phyloP scores from a whole-genome alignment of 257 asterid species.

The Solanum chiquidenum region DNA sequence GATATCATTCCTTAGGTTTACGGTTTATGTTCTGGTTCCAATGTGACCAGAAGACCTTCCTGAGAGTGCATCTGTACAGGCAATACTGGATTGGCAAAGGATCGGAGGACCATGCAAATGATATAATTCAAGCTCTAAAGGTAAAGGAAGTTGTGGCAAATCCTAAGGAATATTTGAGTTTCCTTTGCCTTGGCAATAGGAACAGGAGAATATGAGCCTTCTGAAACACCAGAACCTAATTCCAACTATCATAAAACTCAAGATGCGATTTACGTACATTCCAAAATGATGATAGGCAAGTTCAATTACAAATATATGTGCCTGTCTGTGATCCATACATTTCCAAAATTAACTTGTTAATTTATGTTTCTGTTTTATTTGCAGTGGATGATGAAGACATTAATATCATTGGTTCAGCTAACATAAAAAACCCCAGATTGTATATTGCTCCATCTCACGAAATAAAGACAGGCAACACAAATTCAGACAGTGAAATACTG shows the following conservation, averaged over 20 bases:
- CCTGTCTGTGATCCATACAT: not conserved
- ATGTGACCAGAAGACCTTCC: constrained; percentile 9
- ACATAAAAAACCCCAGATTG: too few relatives aligned
- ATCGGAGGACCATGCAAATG: not conserved
- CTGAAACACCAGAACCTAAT: not conserved
- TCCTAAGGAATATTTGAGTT: not conserved
- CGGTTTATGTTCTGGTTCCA: constrained; percentile 1
- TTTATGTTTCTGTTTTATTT: not conserved
- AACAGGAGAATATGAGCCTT: constrained; percentile 5
- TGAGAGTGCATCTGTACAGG: not conserved
- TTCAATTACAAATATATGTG: not conserved
- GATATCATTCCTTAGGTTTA: not conserved
- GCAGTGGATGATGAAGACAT: constrained; percentile 1
- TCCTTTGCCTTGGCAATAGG: constrained; percentile 4
- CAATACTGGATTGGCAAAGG: constrained; percentile 3
- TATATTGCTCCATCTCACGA: too few relatives aligned
- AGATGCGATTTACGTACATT: constrained; percentile 6
- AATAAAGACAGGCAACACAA: too few relatives aligned
- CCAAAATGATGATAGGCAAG: constrained; percentile 7
- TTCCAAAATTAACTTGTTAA: not conserved
- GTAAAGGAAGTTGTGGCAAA: not conserved
- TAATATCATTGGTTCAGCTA: not conserved
- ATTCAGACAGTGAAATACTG: too few relatives aligned
- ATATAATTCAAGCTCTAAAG: not conserved
- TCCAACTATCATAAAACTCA: not conserved